Conservation (phyloP, 192 early-diverging fungal species). For the Coemansia sp. region DNA sequence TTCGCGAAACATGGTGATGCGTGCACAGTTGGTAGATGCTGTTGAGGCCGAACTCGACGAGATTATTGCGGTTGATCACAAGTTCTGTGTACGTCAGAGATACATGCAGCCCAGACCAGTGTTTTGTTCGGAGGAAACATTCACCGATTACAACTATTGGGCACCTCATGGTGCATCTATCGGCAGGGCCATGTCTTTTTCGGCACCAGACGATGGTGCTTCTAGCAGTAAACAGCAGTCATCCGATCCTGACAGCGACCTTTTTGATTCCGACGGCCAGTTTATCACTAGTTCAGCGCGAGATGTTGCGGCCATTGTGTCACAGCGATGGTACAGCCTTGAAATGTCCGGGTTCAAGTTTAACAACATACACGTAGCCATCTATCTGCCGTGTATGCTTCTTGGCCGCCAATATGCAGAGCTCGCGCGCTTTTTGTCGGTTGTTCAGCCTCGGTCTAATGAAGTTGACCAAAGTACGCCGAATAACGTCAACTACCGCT, state of each 20-base stretch:
- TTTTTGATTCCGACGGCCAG: conserved; percentile 9
- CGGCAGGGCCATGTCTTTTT: neutral
- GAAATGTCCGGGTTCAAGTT: conserved; percentile 36
- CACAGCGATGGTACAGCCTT: conserved; percentile 30
- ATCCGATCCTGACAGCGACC: neutral
- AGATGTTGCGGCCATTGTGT: conserved; percentile 22
- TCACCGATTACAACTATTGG: conserved; percentile 32
- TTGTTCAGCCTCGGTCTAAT: conserved; percentile 18
- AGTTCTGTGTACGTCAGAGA: conserved; percentile 17
- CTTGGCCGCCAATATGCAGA: conserved; percentile 39
- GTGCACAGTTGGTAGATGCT: conserved; percentile 3
- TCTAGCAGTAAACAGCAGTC: neutral
- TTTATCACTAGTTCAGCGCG: conserved; percentile 10
- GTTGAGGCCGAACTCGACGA: conserved; percentile 37
- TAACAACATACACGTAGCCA: conserved; percentile 41
- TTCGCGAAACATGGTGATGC: conserved; percentile 6
- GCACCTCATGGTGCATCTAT: neutral
- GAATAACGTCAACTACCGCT: conserved; percentile 12
- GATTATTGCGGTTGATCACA: conserved; percentile 9
- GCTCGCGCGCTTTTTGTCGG: conserved; percentile 27
- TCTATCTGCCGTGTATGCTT: conserved; percentile 44
- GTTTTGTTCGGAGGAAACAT: conserved; percentile 1
- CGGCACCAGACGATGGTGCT: neutral
- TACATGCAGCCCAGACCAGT: conserved; percentile 2
- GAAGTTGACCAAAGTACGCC: neutral